These are phyloP conservation scores for Rutstroemia sp. DNA, from an alignment of 2,329 filamentous ascomycete genomes.

Conservation along the genomic window DNA sequence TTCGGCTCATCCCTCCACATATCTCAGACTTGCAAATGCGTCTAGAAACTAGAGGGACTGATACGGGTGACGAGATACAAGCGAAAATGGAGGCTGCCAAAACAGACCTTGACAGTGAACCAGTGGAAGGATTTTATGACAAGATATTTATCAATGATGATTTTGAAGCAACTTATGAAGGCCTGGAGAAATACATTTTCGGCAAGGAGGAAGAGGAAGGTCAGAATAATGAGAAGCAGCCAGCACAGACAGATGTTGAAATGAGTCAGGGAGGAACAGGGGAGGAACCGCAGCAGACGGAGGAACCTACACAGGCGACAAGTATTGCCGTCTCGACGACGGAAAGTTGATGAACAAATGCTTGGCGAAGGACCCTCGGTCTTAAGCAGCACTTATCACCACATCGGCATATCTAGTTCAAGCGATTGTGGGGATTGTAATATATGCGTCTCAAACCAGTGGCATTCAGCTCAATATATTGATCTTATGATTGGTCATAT, in stretches of 20 bases:
- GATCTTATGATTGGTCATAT: too few relatives aligned
- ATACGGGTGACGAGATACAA: conserved; percentile 41
- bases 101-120: conserved; percentile 38
- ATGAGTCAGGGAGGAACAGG: background rate
- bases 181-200: conserved; percentile 44
- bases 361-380: too few relatives aligned
- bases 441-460: too few relatives aligned
- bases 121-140: conserved; percentile 41
- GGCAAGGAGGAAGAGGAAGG: conserved; percentile 11
- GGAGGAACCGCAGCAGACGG: background rate
- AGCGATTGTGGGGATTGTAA: too few relatives aligned
- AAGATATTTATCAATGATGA: conserved; percentile 45
- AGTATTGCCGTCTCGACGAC: conserved; percentile 20
- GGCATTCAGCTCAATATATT: too few relatives aligned
- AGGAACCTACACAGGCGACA: conserved; percentile 25
- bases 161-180: conserved; percentile 40
- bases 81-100: conserved; percentile 35
- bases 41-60: conserved; percentile 36
- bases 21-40: conserved; percentile 34
- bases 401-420: too few relatives aligned
- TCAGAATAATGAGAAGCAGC: background rate
- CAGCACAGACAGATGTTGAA: background rate
- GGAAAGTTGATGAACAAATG: too few relatives aligned
- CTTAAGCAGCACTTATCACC: too few relatives aligned
- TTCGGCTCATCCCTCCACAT: conserved; percentile 43